phyloP scores from a whole-genome alignment of 257 asterid species.

The Lycium barbarum region DNA sequence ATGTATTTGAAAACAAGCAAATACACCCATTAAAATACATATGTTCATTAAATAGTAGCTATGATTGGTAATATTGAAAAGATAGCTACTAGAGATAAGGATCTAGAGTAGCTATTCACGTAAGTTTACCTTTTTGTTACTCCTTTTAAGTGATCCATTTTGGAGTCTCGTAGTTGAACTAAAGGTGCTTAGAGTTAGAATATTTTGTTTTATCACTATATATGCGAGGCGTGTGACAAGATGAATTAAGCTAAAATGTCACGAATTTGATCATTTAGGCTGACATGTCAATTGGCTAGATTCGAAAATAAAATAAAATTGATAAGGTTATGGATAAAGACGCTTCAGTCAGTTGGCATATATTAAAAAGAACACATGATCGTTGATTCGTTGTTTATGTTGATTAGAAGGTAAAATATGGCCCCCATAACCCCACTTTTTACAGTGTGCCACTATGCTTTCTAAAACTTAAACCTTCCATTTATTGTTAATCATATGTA shows the following conservation, averaged over 20 bases:
- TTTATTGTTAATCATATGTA: too few relatives aligned
- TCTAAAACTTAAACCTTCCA: neutral
- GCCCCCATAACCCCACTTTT: neutral
- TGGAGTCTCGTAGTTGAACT: neutral
- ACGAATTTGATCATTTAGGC: neutral
- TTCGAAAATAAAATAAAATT: neutral
- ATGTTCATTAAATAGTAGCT: too few relatives aligned
- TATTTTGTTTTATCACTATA: too few relatives aligned
- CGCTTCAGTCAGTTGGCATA: neutral
- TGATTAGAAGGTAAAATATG: neutral
- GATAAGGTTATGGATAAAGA: conserved; percentile 12
- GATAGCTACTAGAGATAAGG: too few relatives aligned
- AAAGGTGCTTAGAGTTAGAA: neutral
- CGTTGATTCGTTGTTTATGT: neutral
- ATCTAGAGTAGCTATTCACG: too few relatives aligned
- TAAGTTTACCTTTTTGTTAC: neutral
- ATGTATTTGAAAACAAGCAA: too few relatives aligned
- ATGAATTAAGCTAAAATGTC: neutral
- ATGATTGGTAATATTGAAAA: too few relatives aligned
- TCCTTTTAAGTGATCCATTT: neutral
- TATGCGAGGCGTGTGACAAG: neutral
- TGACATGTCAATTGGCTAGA: neutral
- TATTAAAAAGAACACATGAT: neutral
- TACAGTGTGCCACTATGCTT: neutral
- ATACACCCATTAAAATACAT: too few relatives aligned